A percentile compares a stretch with the other conserved stretches of the same genome.
Evolutionary conservation across 2,329 filamentous ascomycete species (phyloP).

Genomic region (Microsporum ferrugineum): DNA sequence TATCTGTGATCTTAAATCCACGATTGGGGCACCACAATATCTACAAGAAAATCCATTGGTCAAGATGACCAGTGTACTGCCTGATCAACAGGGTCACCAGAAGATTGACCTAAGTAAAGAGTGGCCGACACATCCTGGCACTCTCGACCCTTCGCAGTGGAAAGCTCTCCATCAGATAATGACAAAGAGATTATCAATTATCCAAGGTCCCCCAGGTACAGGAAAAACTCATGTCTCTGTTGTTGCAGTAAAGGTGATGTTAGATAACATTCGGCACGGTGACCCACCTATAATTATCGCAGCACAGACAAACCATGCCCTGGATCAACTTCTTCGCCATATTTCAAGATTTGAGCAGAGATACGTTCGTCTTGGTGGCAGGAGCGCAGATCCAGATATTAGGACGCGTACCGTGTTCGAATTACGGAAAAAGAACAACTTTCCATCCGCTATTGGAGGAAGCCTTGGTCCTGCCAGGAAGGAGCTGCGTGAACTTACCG

Average conservation of each 20-base stretch:
- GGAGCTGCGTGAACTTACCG: conserved; percentile 35
- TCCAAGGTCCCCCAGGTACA: conserved; percentile 73
- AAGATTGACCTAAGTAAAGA: conserved; percentile 42
- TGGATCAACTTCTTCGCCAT: conserved; percentile 66
- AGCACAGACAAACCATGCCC: conserved; percentile 81
- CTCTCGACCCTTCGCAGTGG: conserved; percentile 61
- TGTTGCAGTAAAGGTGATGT: conserved; percentile 53
- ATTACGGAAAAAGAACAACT: conserved; percentile 35
- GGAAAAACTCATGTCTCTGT: conserved; percentile 78
- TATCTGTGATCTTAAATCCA: conserved; percentile 28
- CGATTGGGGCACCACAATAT: conserved; percentile 43
- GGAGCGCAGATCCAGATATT: conserved; percentile 55
- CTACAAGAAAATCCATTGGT: conserved; percentile 39
- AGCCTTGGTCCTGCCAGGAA: conserved; percentile 29
- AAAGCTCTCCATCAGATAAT: conserved; percentile 58
- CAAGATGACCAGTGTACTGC: conserved; percentile 40
- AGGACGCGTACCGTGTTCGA: conserved; percentile 56
- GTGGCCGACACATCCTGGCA: conserved; percentile 36
- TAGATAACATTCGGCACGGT: conserved; percentile 44
- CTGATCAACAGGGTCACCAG: conserved; percentile 25
- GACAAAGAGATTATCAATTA: conserved; percentile 58
- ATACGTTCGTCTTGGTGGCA: conserved; percentile 57
- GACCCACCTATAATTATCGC: conserved; percentile 65
- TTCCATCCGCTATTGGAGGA: conserved; percentile 31
- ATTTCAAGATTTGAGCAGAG: conserved; percentile 51